Conservation (phyloP, 805 yeast species). For the Saccharomycopsis schoenii region DNA sequence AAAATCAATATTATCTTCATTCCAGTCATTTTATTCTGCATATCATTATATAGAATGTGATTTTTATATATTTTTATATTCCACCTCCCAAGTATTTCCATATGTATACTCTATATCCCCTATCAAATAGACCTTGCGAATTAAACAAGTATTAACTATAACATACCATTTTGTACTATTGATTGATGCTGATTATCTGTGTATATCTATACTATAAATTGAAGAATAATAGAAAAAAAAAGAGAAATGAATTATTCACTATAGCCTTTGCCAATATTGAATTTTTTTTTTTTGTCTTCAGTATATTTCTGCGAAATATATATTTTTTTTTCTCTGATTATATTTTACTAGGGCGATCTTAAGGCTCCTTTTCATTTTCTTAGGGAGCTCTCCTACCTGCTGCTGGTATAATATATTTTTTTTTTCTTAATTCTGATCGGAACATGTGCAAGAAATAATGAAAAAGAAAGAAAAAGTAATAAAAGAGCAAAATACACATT, state of each 20-base stretch:
- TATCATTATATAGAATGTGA: too few species aligned
- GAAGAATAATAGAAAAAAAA: not conserved
- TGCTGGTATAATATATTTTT: not conserved
- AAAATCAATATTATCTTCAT: too few species aligned
- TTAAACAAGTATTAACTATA: not conserved
- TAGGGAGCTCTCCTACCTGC: not conserved
- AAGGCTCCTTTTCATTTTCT: not conserved
- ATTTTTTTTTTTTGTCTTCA: not conserved
- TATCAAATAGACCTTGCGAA: too few species aligned
- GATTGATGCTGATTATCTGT: not conserved
- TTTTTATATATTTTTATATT: too few species aligned
- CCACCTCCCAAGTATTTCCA: too few species aligned
- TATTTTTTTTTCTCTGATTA: not conserved
- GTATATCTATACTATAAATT: not conserved
- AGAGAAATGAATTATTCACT: not conserved
- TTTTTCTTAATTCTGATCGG: too few species aligned
- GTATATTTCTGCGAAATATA: not conserved
- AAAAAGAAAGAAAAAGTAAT: too few species aligned
- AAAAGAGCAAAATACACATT: too few species aligned
- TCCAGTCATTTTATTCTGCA: too few species aligned
- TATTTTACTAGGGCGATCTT: not conserved
- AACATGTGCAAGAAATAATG: too few species aligned
- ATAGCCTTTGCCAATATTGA: not conserved
- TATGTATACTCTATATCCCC: too few species aligned
- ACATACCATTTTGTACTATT: constrained; percentile 1